Evolutionary conservation across 2,329 filamentous ascomycete species (phyloP).

Genomic region (Sporothrix brasiliensis): DNA sequence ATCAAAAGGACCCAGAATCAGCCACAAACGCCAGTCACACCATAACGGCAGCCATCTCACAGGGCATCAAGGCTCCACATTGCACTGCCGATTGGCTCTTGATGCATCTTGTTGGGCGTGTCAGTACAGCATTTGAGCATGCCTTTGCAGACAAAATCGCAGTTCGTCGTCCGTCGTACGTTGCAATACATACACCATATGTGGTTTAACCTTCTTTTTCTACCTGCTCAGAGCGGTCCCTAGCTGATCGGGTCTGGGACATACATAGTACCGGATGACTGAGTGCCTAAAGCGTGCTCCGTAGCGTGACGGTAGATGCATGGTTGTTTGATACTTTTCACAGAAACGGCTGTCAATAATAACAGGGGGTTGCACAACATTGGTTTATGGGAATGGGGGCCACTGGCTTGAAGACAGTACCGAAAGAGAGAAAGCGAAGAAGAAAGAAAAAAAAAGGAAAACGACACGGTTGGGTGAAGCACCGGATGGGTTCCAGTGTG

Average conservation of each 20-base stretch:
- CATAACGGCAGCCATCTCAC: background rate
- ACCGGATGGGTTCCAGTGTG: background rate
- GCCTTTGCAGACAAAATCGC: background rate
- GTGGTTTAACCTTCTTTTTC: background rate
- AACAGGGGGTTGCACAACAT: background rate
- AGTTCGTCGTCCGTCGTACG: too few relatives aligned
- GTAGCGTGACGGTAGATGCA: background rate
- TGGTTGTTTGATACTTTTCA: background rate
- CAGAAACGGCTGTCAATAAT: background rate
- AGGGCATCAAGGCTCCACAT: background rate
- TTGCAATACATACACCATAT: too few relatives aligned
- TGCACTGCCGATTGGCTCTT: background rate
- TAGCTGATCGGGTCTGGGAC: too few relatives aligned
- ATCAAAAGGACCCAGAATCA: background rate
- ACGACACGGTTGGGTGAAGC: background rate
- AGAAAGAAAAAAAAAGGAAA: background rate
- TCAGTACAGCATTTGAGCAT: background rate
- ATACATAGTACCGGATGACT: background rate
- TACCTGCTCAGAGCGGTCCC: too few relatives aligned
- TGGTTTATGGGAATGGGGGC: too few relatives aligned
- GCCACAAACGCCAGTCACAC: background rate
- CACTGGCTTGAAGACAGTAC: background rate
- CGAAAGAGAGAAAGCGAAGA: background rate
- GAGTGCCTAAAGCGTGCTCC: constrained; percentile 5
- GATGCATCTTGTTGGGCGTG: too few relatives aligned